A percentile compares a stretch with the other conserved stretches of the same genome.
Evolutionary conservation across 169 alveolate species (phyloP).

Genomic region (Plasmodium inui): DNA sequence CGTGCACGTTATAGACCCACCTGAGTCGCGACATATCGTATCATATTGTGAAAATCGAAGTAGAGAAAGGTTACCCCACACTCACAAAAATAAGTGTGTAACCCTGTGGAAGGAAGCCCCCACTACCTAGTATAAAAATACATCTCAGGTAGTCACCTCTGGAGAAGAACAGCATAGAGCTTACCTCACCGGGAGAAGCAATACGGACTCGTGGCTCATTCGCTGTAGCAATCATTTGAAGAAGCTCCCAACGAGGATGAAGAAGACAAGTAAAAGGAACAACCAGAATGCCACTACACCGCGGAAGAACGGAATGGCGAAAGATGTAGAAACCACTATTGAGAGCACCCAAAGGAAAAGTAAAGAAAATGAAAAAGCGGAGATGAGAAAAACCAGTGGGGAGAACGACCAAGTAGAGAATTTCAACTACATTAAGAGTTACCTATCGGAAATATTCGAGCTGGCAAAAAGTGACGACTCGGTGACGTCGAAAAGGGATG

Average conservation of each 20-base stretch:
- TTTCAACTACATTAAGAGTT: slow-evolving; percentile 35
- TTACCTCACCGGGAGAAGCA: not conserved
- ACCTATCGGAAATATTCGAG: slow-evolving; percentile 55
- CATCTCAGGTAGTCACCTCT: not conserved
- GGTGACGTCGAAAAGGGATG: slow-evolving; percentile 13
- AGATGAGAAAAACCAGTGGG: slow-evolving; percentile 5
- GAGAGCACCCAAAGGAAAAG: not conserved
- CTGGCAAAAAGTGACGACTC: slow-evolving; percentile 22
- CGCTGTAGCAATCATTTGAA: not conserved
- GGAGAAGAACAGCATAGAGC: not conserved
- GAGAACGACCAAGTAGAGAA: slow-evolving; percentile 11
- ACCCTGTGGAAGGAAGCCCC: not conserved
- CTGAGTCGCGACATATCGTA: not conserved
- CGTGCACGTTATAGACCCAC: not conserved
- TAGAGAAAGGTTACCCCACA: not conserved
- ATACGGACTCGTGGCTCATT: not conserved
- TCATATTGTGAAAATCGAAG: not conserved
- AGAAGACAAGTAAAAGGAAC: slow-evolving; percentile 17
- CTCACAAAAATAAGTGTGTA: not conserved
- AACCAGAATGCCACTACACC: not conserved
- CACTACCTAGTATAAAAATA: not conserved
- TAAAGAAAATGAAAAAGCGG: slow-evolving; percentile 1
- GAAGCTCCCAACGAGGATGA: slow-evolving; percentile 16
- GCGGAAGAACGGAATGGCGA: not conserved
- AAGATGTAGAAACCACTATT: not conserved